Percentiles rank a stretch among this genome's conserved stretches.
Evolutionary conservation across 2,329 filamentous ascomycete genomes (phyloP).

Genomic region (Lecanoromycetidae sp.): DNA sequence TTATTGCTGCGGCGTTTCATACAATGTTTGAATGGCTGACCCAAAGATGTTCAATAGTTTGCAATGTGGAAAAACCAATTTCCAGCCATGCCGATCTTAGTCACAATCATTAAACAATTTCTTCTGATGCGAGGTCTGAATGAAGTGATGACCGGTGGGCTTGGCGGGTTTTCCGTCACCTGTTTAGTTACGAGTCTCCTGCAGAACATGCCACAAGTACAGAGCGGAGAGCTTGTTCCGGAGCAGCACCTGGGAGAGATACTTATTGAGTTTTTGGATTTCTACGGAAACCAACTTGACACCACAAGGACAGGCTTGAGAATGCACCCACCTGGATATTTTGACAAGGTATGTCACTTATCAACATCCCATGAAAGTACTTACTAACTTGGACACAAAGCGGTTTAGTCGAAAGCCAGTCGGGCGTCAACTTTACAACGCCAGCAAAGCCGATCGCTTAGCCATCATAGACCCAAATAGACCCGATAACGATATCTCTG

Average conservation of each 20-base stretch:
- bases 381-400: slow-evolving; percentile 4
- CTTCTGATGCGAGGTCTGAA: slow-evolving; percentile 80
- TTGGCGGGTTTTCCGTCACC: slow-evolving; percentile 88
- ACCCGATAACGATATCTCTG: slow-evolving; percentile 73
- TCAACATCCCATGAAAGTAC: slow-evolving; percentile 8
- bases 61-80: slow-evolving; percentile 64
- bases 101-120: slow-evolving; percentile 85
- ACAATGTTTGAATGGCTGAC: too few species aligned
- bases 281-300: slow-evolving; percentile 77
- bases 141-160: slow-evolving; percentile 79
- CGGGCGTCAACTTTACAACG: slow-evolving; percentile 28
- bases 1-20: too few species aligned
- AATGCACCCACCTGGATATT: slow-evolving; percentile 60
- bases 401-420: neutral
- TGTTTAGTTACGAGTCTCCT: slow-evolving; percentile 86
- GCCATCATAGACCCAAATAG: slow-evolving; percentile 91
- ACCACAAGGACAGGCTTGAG: slow-evolving; percentile 58
- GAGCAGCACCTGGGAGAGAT: slow-evolving; percentile 65
- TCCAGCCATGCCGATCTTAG: slow-evolving; percentile 74
- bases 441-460: slow-evolving; percentile 53
- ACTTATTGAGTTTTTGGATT: slow-evolving; percentile 75
- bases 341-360: slow-evolving; percentile 55
- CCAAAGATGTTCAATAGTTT: too few species aligned
- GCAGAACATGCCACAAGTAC: slow-evolving; percentile 62
- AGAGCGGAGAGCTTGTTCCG: slow-evolving; percentile 46